These are phyloP conservation scores for Jatropha curcas DNA, from an alignment of 345 rosid genomes.

Conservation along the genomic window DNA sequence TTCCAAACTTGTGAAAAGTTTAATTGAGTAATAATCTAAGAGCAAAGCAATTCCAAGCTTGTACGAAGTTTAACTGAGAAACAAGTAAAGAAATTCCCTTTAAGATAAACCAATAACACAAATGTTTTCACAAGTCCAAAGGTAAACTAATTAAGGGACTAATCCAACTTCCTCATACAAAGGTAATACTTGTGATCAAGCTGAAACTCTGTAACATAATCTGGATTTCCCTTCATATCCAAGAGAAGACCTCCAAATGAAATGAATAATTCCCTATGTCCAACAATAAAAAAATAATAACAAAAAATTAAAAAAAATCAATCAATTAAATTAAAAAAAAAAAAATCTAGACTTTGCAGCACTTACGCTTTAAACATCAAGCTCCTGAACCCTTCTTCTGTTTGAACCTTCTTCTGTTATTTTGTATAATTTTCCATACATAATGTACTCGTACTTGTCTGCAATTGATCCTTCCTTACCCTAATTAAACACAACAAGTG, in stretches of 20 bases:
- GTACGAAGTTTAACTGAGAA: too few species aligned
- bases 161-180: conserved; percentile 26
- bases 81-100: too few species aligned
- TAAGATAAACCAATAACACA: too few species aligned
- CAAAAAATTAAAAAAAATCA: neutral
- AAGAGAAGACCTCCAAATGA: conserved; percentile 33
- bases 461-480: conserved; percentile 20
- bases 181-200: conserved; percentile 28
- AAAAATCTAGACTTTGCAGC: neutral
- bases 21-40: too few species aligned
- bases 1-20: too few species aligned
- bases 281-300: neutral
- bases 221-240: conserved; percentile 29
- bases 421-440: conserved; percentile 28
- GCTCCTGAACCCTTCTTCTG: too few species aligned
- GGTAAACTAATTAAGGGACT: too few species aligned
- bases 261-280: conserved; percentile 20
- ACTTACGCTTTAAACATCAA: conserved; percentile 24
- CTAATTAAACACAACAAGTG: conserved; percentile 7
- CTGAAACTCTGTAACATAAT: conserved; percentile 13
- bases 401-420: conserved; percentile 22
- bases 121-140: too few species aligned
- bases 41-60: too few species aligned
- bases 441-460: conserved; percentile 26
- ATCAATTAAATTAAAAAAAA: neutral